These are phyloP conservation scores for Phytophthora megakarya DNA, from an alignment of 352 stramenopile species.

Conservation along the genomic window DNA sequence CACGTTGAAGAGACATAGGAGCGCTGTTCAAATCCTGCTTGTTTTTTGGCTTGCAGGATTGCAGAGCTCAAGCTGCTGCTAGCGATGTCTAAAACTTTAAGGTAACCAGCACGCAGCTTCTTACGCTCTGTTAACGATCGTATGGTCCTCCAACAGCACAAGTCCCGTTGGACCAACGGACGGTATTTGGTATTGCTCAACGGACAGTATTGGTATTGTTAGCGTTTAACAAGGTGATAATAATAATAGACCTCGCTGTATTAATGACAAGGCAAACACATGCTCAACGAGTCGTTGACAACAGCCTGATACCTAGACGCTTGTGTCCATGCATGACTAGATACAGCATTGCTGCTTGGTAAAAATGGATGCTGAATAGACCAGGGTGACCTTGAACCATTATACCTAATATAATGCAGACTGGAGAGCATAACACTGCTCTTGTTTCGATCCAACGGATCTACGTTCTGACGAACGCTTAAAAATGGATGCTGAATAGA, in stretches of 20 bases:
- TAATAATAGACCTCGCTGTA: no score
- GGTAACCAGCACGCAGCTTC: neutral
- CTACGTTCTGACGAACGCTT: no score
- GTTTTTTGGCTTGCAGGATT: neutral
- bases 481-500: no score
- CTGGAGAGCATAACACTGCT: no score
- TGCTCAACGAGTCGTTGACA: no score
- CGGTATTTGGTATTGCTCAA: conserved; percentile 13
- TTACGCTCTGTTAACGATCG: neutral
- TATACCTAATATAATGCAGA: no score
- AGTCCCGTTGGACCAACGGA: conserved; percentile 21
- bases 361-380: no score
- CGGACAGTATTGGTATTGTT: conserved; percentile 8
- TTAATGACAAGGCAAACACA: no score
- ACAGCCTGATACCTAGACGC: no score
- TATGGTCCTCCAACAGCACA: conserved; percentile 7
- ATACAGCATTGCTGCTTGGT: neutral
- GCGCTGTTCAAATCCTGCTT: conserved; percentile 1
- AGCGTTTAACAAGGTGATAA: no score
- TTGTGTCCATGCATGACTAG: conserved; percentile 22
- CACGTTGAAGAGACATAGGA: neutral
- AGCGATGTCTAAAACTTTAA: neutral
- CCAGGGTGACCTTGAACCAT: no score
- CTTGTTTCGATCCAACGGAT: no score
- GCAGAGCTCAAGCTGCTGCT: neutral